A percentile compares a stretch with the other conserved stretches of the same genome.
phyloP scores from a whole-genome alignment of 148 eudicot genomes.

The Cornus kousa region DNA sequence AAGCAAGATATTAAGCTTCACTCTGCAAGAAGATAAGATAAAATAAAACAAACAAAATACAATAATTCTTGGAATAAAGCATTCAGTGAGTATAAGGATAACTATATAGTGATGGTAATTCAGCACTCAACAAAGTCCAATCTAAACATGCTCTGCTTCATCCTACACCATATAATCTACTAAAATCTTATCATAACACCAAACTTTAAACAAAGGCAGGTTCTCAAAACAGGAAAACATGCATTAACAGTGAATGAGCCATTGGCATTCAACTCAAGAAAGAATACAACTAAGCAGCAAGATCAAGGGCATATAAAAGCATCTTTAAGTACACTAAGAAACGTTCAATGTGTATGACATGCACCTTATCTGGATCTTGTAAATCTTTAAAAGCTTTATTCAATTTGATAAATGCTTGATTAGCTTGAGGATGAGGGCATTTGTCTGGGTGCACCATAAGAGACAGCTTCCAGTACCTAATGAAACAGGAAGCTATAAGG shows the following conservation, averaged over 20 bases:
- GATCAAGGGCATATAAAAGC: not conserved
- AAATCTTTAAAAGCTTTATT: slow-evolving; percentile 95
- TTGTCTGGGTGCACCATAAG: slow-evolving; percentile 99
- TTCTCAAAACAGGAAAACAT: not conserved
- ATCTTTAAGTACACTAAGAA: not conserved
- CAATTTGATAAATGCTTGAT: slow-evolving; percentile 86
- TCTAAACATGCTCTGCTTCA: not conserved
- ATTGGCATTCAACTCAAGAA: not conserved
- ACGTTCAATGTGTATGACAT: slow-evolving; percentile 12
- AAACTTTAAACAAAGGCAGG: not conserved
- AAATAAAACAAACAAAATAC: not conserved
- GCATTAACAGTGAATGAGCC: not conserved
- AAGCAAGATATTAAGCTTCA: not conserved
- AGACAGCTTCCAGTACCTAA: slow-evolving; percentile 92
- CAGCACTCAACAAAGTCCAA: not conserved
- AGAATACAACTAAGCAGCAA: not conserved
- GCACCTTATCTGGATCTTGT: slow-evolving; percentile 90
- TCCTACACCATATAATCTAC: not conserved
- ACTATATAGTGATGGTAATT: not conserved
- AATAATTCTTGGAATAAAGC: not conserved
- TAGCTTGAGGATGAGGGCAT: slow-evolving; percentile 96
- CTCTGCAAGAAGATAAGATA: not conserved
- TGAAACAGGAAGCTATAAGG: slow-evolving; percentile 2
- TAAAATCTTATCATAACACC: not conserved
- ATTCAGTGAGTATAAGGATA: not conserved